Evolutionary conservation across 1,284 basidiomycete genomes (phyloP).

Genomic region (Athelia psychrophila): DNA sequence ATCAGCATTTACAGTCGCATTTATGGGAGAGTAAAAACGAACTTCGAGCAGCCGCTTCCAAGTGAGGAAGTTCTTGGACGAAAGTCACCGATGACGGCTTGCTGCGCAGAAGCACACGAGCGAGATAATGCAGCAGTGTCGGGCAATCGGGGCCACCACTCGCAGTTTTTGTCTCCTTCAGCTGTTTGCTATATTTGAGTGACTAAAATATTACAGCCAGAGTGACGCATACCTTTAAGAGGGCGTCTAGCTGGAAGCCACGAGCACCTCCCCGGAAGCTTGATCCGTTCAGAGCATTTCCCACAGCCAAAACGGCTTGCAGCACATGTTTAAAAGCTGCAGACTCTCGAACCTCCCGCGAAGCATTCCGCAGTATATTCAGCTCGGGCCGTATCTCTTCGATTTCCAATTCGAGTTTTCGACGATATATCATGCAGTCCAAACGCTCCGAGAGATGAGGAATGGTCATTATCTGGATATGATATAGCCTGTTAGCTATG

Average conservation of each 20-base stretch:
- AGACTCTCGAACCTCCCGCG: slow-evolving; percentile 71
- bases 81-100: slow-evolving; percentile 72
- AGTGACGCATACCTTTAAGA: slow-evolving; percentile 63
- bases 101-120: slow-evolving; percentile 66
- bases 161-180: slow-evolving; percentile 83
- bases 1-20: slow-evolving; percentile 1
- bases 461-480: slow-evolving; percentile 68
- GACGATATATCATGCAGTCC: slow-evolving; percentile 81
- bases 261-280: slow-evolving; percentile 81
- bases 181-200: slow-evolving; percentile 35
- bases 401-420: slow-evolving; percentile 78
- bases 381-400: slow-evolving; percentile 85
- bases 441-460: slow-evolving; percentile 74
- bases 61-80: slow-evolving; percentile 76
- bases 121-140: slow-evolving; percentile 85
- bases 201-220: slow-evolving; percentile 5
- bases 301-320: slow-evolving; percentile 70
- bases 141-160: slow-evolving; percentile 70
- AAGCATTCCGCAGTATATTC: slow-evolving; percentile 72
- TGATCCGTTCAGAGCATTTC: slow-evolving; percentile 80
- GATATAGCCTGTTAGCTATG: slow-evolving; percentile 5
- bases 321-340: slow-evolving; percentile 68
- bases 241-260: slow-evolving; percentile 81
- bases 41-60: slow-evolving; percentile 84
- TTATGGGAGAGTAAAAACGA: slow-evolving; percentile 16